Evolutionary conservation across 306 rosid species (phyloP), one percentile per base, ranked within the genome.

Genomic region (Castanopsis chinensis): DNA sequence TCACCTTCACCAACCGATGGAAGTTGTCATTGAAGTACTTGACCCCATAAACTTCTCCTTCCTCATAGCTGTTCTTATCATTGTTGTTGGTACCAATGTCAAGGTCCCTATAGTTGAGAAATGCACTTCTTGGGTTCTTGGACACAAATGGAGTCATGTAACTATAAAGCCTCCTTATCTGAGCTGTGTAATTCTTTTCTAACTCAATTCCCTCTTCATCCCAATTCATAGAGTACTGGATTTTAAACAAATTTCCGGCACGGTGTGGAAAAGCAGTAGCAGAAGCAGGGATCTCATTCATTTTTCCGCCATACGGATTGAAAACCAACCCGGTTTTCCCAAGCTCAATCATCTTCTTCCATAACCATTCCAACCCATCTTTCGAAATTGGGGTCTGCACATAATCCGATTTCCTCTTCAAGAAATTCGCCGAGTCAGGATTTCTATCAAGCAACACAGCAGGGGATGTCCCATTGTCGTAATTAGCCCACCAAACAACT

Each of bases 231-330:
- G 85, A 84, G 82, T 93, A 93, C 71, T 93, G 97, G 77, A 93
- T 80, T 68, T 93, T 93, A 65, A 71, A 91, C 54, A 93, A 21
- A 30, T 91, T 88, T 19, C 96, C 97, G 0, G 85, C 84, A 3
- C 92, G 86, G 81, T 93, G 96, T 21, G 97, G 94, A 67, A 93
- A 93, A 0, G 97, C 91, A 0, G 94, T 83, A 12, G 84, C 96
- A 9, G 83, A 74, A 0, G 79, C 78, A 1, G 91, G 9, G 3
- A 93, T 76, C 71, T 76, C 82, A 18, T 69, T 84, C 97, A 91
- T 93, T 83, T 75, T 80, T n/a, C 97, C 97, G 2, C 97, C 96
- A 60, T 93, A 93, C 0, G 97, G 96, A 28, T 93, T 93, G 89
- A 93, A 91, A 28, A 85, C 90, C 76, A 93, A 53, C 2, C 79